Conservation (phyloP, 2,329 filamentous ascomycete genomes). For the Epichloe baconii region DNA sequence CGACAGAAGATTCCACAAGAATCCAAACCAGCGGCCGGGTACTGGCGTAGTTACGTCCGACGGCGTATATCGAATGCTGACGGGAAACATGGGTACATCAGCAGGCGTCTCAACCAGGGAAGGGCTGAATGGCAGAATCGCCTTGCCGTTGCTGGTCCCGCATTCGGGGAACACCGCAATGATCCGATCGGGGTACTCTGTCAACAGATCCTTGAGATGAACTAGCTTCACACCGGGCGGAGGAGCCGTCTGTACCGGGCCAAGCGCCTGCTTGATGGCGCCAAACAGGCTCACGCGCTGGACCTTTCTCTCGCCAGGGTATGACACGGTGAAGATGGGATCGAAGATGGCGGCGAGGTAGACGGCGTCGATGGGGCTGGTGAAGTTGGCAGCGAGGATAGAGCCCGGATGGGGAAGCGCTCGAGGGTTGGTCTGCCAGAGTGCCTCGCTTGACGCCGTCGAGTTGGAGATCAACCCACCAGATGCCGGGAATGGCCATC, state of each 20-base stretch:
- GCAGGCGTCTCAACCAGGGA: constrained; percentile 56
- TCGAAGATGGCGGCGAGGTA: constrained; percentile 96
- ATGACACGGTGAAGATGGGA: constrained; percentile 81
- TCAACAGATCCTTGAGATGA: constrained; percentile 49
- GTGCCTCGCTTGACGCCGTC: constrained; percentile 92
- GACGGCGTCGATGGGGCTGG: constrained; percentile 81
- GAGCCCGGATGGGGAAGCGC: constrained; percentile 63
- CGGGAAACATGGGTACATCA: constrained; percentile 69
- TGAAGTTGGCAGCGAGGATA: constrained; percentile 82
- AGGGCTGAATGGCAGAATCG: constrained; percentile 72
- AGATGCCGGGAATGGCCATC: constrained; percentile 79
- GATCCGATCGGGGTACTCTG: constrained; percentile 57
- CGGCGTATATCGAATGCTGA: constrained; percentile 81
- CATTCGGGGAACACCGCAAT: constrained; percentile 88
- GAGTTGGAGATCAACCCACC: constrained; percentile 98
- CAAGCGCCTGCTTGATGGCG: constrained; percentile 63
- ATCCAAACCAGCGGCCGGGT: constrained; percentile 56
- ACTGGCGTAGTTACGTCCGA: constrained; percentile 84
- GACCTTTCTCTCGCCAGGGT: constrained; percentile 60
- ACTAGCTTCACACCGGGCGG: constrained; percentile 37
- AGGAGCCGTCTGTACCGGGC: constrained; percentile 37
- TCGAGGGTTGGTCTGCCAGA: constrained; percentile 59
- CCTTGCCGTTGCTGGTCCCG: constrained; percentile 86
- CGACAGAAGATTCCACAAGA: constrained; percentile 77
- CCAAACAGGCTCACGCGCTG: constrained; percentile 63